Base-by-base conservation (phyloP, 345 rosid species). In the Garcia nutans region DNA sequence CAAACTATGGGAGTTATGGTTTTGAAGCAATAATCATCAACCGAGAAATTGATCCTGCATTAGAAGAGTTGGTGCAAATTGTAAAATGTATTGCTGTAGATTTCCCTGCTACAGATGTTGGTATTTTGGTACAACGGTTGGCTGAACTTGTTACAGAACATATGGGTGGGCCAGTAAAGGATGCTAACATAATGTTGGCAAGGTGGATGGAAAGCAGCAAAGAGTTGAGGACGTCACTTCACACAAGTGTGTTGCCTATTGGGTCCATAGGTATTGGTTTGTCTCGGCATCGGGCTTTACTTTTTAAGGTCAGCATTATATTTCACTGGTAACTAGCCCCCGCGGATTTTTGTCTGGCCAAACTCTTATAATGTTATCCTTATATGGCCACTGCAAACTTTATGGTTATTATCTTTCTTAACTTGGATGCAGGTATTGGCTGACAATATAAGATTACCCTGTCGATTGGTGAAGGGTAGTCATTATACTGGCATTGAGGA, bases 401-500 rank as follows among this genome's bases (percentile, higher is more conserved):
- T 80, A 56, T 26, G 20, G 45, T 71, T 59, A 65, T 45, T 68
- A 72, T 78, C 37, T 80, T 74, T 86, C 71, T 76, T 65, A 82
- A 65, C 75, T 73, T 82, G 67, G 45, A 64, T 87, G 75, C 81
- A 96, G 99, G 98, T 93, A 71, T 80, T 96, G 89, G 97, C 98
- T 74, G 99, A 93, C 84, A 85, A 79, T 84, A 83, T 90, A 58
- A 85, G 74, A 59, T 85, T 96, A 76, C 90, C 97, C 65, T 96
- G 99, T 87, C 88, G 97, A 82, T 86, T 96, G 87, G 97, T 96
- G 71, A 96, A 93, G 82, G 99, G 99, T 69, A 92, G 98, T 84
- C 97, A 92, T 83, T 96, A 93, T 89, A 96, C 99, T 68, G 99
- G 99, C 16, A 86, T 87, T 12, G 99, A 96, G 87, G 98, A 96